A percentile compares a stretch with the other conserved stretches of the same genome.
Evolutionary conservation across 192 early-diverging fungal genomes (phyloP).

Genomic region (Coemansia sp.): DNA sequence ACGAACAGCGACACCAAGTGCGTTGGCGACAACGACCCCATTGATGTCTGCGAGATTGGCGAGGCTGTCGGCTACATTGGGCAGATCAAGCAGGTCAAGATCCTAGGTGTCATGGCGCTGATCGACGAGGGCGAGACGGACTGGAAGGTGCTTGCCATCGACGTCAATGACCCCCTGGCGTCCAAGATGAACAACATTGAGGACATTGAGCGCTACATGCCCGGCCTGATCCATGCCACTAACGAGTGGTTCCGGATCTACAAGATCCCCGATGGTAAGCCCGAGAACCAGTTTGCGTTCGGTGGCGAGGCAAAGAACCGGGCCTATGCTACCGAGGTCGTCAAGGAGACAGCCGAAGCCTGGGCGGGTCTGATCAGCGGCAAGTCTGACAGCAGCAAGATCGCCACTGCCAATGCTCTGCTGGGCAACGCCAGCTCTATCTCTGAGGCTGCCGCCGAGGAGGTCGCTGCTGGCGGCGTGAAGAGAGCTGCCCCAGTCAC

Average conservation of each 20-base stretch:
- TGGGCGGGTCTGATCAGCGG: slow-evolving; percentile 83
- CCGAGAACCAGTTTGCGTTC: slow-evolving; percentile 99
- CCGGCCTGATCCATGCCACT: slow-evolving; percentile 92
- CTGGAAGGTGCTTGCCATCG: slow-evolving; percentile 99
- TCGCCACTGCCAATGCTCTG: slow-evolving; percentile 67
- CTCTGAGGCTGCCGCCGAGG: slow-evolving; percentile 55
- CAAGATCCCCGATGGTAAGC: slow-evolving; percentile 99
- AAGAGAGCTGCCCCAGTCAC: slow-evolving; percentile 23
- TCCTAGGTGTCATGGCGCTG: slow-evolving; percentile 97
- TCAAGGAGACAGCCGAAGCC: slow-evolving; percentile 91
- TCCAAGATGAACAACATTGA: slow-evolving; percentile 97
- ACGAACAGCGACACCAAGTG: slow-evolving; percentile 92
- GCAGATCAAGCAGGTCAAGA: slow-evolving; percentile 99
- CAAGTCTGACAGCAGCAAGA: slow-evolving; percentile 71
- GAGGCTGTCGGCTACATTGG: slow-evolving; percentile 88
- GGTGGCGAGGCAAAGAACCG: slow-evolving; percentile 81
- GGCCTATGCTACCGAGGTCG: slow-evolving; percentile 82
- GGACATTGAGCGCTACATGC: slow-evolving; percentile 96
- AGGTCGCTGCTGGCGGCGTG: slow-evolving; percentile 59
- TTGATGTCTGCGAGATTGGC: slow-evolving; percentile 98
- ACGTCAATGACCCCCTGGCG: slow-evolving; percentile 96
- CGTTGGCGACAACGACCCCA: slow-evolving; percentile 94
- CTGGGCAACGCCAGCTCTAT: slow-evolving; percentile 74
- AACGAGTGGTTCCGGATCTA: slow-evolving; percentile 99
- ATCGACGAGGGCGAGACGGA: slow-evolving; percentile 99